Evolutionary conservation across 192 early-diverging fungal genomes (phyloP), one percentile per base, ranked within the genome.

Genomic region (Allomyces macrogynus): DNA sequence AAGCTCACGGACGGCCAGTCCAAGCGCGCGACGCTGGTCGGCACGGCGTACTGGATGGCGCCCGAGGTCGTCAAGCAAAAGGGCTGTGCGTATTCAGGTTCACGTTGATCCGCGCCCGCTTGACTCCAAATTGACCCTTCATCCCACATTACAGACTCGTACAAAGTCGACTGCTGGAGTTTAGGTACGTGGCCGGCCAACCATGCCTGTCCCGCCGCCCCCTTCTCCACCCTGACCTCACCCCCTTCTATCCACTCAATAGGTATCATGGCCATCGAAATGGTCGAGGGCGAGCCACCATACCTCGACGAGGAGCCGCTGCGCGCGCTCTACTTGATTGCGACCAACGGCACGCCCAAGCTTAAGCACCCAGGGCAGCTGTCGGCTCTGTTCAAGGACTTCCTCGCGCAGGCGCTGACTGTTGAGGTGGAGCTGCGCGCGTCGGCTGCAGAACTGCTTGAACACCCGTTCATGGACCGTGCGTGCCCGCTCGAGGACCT

Each of bases 241-340:
- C 8, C 32, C 7, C 5, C 8, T 40, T 40, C 4, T 4, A n/a
- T 40, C 32, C 7, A 8, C 32, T 94, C 91, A 5, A 74, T 94
- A 49, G 92, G 93, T 62, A 94, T 96, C 70, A 96, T 94, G 92
- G 90, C 89, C 1, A 92, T 94, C 64, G 92, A 96, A 73, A 94
- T 96, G 93, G 84, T 96, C 66, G 93, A 96, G 74, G 87, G 88
- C 64, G 93, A 96, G 68, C 93, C 92, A 10, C 93, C 93, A 64
- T 96, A 96, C 67, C 72, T 96, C 67, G 87, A 94, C 66, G 93
- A 96, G 75, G 89, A 93, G 70, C 89, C 93, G 32, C 78, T 96
- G 68, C 87, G 89, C 75, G 93, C 93, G n/a, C 75, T 94, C 63
- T 96, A 93, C 63, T 75, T 96, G 66, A 94, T 96, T 76, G 93